Conservation (phyloP, 2,329 filamentous ascomycete species). For the Claviceps arundinis region DNA sequence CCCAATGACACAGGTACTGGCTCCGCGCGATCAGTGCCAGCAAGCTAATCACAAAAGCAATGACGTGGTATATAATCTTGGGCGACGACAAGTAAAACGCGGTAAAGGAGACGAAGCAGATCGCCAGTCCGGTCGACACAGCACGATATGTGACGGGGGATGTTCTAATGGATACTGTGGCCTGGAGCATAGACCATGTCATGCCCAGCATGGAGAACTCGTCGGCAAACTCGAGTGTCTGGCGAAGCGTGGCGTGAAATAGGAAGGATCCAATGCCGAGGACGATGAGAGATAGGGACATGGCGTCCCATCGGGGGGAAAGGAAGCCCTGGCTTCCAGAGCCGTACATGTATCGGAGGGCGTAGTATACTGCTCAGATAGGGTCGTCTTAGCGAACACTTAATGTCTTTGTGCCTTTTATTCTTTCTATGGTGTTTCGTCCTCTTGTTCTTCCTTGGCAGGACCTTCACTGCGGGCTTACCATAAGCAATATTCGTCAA, state of each 20-base stretch:
- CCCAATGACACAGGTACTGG: constrained; percentile 21
- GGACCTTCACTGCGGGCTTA: constrained; percentile 28
- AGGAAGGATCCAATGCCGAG: constrained; percentile 29
- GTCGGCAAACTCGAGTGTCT: constrained; percentile 33
- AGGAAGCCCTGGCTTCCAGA: constrained; percentile 18
- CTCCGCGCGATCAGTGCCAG: constrained; percentile 19
- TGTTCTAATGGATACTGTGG: constrained; percentile 31
- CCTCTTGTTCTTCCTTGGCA: neutral
- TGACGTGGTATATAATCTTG: constrained; percentile 30
- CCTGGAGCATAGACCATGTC: constrained; percentile 37
- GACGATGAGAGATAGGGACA: constrained; percentile 26
- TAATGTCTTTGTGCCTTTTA: neutral
- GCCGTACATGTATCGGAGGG: constrained; percentile 24
- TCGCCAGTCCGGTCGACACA: constrained; percentile 25
- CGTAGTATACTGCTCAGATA: constrained; percentile 24
- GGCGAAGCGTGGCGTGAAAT: constrained; percentile 32
- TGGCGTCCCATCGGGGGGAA: constrained; percentile 22
- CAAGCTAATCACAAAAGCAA: constrained; percentile 22
- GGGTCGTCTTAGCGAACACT: neutral
- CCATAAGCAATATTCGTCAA: constrained; percentile 26
- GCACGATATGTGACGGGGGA: constrained; percentile 18
- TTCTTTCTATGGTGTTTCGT: neutral
- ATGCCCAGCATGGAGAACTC: constrained; percentile 47
- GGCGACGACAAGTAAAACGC: constrained; percentile 28
- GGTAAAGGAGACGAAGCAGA: constrained; percentile 27